phyloP scores from a whole-genome alignment of 2,329 filamentous ascomycete genomes.

The Cordyceps cicadae region DNA sequence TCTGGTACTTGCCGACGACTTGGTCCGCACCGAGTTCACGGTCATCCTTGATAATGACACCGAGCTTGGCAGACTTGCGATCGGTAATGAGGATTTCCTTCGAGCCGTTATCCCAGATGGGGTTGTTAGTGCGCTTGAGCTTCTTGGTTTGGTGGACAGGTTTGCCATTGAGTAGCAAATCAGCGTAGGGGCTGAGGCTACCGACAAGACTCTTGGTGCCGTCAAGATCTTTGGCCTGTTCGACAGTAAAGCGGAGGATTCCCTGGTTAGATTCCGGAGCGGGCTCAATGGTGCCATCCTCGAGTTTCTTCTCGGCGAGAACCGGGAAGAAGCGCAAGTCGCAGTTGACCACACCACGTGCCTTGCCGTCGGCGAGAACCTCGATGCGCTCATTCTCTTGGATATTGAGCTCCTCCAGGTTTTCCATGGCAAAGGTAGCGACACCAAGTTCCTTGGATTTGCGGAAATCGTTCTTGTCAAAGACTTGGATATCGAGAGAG shows the following conservation, averaged over 20 bases:
- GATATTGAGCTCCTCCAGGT: slow-evolving; percentile 65
- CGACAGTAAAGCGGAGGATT: slow-evolving; percentile 86
- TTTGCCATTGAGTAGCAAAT: slow-evolving; percentile 83
- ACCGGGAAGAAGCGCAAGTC: slow-evolving; percentile 96
- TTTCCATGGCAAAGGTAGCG: slow-evolving; percentile 77
- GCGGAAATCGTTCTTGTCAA: slow-evolving; percentile 89
- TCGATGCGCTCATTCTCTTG: slow-evolving; percentile 82
- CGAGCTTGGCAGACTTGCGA: slow-evolving; percentile 80
- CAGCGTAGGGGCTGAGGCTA: slow-evolving; percentile 75
- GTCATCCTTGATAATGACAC: slow-evolving; percentile 91
- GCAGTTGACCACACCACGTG: slow-evolving; percentile 68
- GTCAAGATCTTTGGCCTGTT: slow-evolving; percentile 94
- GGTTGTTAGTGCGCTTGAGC: slow-evolving; percentile 94
- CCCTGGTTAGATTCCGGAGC: slow-evolving; percentile 86
- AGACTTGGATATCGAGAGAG: slow-evolving; percentile 73
- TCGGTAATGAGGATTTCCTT: slow-evolving; percentile 96
- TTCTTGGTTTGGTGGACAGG: slow-evolving; percentile 84
- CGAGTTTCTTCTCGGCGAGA: slow-evolving; percentile 59
- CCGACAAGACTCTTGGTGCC: slow-evolving; percentile 87
- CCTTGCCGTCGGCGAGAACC: slow-evolving; percentile 74
- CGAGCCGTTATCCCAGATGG: slow-evolving; percentile 86
- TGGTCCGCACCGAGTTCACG: slow-evolving; percentile 77
- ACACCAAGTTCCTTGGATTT: slow-evolving; percentile 93
- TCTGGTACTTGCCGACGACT: slow-evolving; percentile 83
- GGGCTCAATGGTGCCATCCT: slow-evolving; percentile 70